Evolutionary conservation across 2,329 filamentous ascomycete genomes (phyloP).

Genomic region (Cordyceps fumosorosea): DNA sequence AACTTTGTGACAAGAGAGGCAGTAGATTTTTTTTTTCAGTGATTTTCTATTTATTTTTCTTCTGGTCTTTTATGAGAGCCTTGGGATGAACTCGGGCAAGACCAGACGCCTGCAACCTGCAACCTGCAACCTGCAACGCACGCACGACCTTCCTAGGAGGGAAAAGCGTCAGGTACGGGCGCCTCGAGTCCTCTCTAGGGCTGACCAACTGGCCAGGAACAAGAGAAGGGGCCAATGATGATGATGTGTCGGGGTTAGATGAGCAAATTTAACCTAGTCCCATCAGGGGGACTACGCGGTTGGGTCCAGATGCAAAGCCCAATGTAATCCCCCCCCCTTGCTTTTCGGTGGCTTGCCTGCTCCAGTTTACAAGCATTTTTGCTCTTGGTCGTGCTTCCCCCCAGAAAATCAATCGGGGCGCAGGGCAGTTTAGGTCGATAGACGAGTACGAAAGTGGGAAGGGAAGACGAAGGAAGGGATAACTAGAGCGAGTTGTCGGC

Average conservation of each 20-base stretch:
- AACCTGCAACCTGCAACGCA: background rate
- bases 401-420: slow-evolving; percentile 9
- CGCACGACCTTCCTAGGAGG: slow-evolving; percentile 1
- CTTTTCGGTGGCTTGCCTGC: background rate
- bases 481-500: background rate
- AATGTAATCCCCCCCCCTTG: background rate
- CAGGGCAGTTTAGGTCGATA: slow-evolving; percentile 1
- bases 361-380: background rate
- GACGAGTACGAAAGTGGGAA: slow-evolving; percentile 2
- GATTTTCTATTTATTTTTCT: too few relatives aligned
- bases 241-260: slow-evolving; percentile 1
- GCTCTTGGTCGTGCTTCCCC: background rate
- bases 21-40: background rate
- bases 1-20: too few relatives aligned
- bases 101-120: background rate
- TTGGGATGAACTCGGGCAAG: background rate
- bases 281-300: background rate
- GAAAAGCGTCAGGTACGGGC: slow-evolving; percentile 17
- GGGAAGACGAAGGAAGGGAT: background rate
- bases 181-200: background rate
- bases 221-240: background rate
- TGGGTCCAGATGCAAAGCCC: too few relatives aligned
- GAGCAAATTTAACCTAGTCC: slow-evolving; percentile 9
- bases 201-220: background rate
- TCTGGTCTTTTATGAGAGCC: background rate